Base-by-base conservation (phyloP, 2,329 filamentous ascomycete genomes). In the Elsinoe batatas region DNA sequence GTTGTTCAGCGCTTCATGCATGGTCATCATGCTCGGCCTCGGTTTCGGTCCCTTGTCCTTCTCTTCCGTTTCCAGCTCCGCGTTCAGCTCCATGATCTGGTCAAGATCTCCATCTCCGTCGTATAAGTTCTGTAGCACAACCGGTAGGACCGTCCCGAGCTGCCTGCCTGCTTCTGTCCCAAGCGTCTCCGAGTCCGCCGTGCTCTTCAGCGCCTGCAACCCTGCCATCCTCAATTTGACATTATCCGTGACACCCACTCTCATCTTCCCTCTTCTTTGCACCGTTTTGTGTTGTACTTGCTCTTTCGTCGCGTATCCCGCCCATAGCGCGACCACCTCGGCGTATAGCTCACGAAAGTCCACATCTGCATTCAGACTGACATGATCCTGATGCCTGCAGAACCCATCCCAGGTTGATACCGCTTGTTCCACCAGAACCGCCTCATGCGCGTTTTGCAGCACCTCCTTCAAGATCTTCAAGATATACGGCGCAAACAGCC, bases 351-450 rank as follows among this genome's bases (percentile, higher is more conserved):
- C 79, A 33, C 91, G 79, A 68, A 94, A 95, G 58, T 83, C 81
- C 67, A 90, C 86, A 67, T 97, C 91, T 58, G 88, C 90, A 26
- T 90, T 84, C 55, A 97, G 81, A 7, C 85, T 85, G 33, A 89
- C 87, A 57, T 85, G 84, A 65, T 97, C 91, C 69, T 95, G 89
- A 72, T 95, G 81, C 58, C 83, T 80, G 74, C 91, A 97, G 66
- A 96, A 93, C 20, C 85, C 84, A 64, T 91, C 84, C 67, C 95
- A 96, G 3, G 88, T 89, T 2, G 84, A 81, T 60, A 95, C 79
- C 2, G 89, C 93, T 35, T 91, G 89, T 72, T 97, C 91, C 59
- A 95, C 84, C 83, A 97, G 88, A 62, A 86, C 88, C 60, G 97
- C 86, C 69, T 97, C 89, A 69, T 85, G 83, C 60, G 90, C 94